Base-by-base conservation (phyloP, 2,329 filamentous ascomycete genomes). In the Penicillium sp. region DNA sequence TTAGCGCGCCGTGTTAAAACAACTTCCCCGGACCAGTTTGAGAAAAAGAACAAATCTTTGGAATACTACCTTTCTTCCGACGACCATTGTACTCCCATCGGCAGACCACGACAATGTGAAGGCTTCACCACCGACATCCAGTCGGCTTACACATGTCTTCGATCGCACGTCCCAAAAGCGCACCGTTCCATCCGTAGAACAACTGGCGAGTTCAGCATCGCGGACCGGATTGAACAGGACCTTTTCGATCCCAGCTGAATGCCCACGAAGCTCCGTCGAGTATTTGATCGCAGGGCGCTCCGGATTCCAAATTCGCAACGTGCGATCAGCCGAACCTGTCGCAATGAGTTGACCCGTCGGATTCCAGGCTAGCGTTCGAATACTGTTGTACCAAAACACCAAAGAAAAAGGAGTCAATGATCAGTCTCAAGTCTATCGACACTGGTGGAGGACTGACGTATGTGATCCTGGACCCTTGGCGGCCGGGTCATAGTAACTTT, bases 291-390 rank as follows among this genome's bases (percentile, higher is more conserved):
- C 63, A 13, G 74, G 68, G 45, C 73, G 69, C 48, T 76, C 73
- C 0, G 74, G 74, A 54, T 98, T 95, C 91, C 93, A 98, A 56
- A 98, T 83, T n/a, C 90, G 85, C 39, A 98, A 76, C 0, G 84
- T 84, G 45, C 91, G 90, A 70, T 97, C 86, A 7, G 91, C 88
- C 3, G 88, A 86, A 2, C 89, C 90, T 0, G 90, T 94, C 0
- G 91, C 91, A 51, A 97, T 83, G 50, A 93, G 76, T 7, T 82
- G 86, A 32, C 91, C 90, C 0, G 88, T 76, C 0, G 90, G 88
- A 56, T 91, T 95, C 91, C 91, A 97, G 35, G 87, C 84, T 56
- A 97, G 84, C 1, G 86, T 85, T 36, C 87, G 83, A 48, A 94
- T 77, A 54, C 85, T 89, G 46, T 48, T 29, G 18, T 18, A 18